These are phyloP conservation scores for Adansonia madagascariensis DNA, from an alignment of 441 rosid species.

Conservation along the genomic window DNA sequence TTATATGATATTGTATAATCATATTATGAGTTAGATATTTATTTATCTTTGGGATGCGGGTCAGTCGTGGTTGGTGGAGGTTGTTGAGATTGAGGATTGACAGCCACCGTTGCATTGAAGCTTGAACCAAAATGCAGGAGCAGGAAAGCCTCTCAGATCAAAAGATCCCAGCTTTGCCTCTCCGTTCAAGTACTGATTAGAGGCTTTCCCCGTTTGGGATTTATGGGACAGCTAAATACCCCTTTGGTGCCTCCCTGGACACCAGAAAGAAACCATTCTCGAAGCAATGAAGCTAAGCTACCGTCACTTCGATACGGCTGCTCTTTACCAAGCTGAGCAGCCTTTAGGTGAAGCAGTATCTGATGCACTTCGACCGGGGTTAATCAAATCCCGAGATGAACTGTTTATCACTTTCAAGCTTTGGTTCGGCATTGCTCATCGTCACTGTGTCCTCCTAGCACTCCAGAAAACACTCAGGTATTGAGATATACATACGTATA, in stretches of 20 bases:
- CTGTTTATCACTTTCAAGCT: conserved; percentile 58
- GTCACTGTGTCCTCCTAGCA: conserved; percentile 32
- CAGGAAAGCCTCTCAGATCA: not conserved
- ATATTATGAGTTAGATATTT: too few relatives aligned
- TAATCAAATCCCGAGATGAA: conserved; percentile 44
- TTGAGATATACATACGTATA: not conserved
- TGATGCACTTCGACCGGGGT: conserved; percentile 42
- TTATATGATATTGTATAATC: too few relatives aligned
- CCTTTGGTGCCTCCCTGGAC: conserved; percentile 30
- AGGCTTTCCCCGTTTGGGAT: conserved; percentile 44
- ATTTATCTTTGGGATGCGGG: too few relatives aligned
- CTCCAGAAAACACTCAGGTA: conserved; percentile 41
- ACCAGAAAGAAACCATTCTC: conserved; percentile 34
- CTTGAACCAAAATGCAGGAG: not conserved
- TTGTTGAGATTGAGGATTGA: not conserved
- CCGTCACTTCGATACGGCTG: conserved; percentile 58
- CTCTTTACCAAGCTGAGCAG: conserved; percentile 35
- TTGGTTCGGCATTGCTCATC: conserved; percentile 45
- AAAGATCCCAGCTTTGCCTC: not conserved
- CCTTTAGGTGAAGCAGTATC: conserved; percentile 38
- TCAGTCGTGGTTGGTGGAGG: too few relatives aligned
- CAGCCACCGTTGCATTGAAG: not conserved
- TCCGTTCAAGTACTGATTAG: conserved; percentile 22
- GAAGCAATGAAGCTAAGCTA: conserved; percentile 45
- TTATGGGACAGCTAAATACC: conserved; percentile 47